Conservation (phyloP, 805 yeast genomes). For the Cyberlindnera euphorbiiphila region DNA sequence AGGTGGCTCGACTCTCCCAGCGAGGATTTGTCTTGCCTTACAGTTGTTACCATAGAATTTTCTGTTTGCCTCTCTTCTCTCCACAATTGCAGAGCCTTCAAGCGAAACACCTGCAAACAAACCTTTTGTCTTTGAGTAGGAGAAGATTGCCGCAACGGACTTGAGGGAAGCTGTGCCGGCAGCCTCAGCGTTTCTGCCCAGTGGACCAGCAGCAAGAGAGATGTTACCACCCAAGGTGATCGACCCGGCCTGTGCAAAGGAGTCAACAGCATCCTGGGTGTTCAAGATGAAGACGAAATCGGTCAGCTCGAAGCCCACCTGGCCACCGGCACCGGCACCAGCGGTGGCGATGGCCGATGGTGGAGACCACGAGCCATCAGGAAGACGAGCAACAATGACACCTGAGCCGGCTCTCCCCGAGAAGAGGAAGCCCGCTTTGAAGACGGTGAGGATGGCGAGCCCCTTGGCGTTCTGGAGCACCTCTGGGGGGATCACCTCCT, state of each 20-base stretch:
- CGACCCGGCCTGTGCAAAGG: constrained; percentile 92
- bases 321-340: constrained; percentile 99
- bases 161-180: constrained; percentile 90
- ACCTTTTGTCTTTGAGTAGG: constrained; percentile 95
- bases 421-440: constrained; percentile 93
- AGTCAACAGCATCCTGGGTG: constrained; percentile 81
- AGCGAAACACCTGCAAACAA: constrained; percentile 95
- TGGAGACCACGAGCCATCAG: constrained; percentile 96
- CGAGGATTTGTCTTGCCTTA: constrained; percentile 79
- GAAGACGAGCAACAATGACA: constrained; percentile 86
- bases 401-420: constrained; percentile 99
- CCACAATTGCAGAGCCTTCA: constrained; percentile 95
- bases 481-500: constrained; percentile 83
- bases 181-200: constrained; percentile 97
- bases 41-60: constrained; percentile 88
- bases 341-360: constrained; percentile 95
- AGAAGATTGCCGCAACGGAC: constrained; percentile 83
- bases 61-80: constrained; percentile 94
- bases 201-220: constrained; percentile 95
- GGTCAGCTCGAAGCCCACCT: constrained; percentile 92
- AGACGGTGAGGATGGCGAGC: constrained; percentile 84
- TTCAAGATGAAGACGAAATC: constrained; percentile 94
- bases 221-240: constrained; percentile 93
- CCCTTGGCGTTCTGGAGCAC: constrained; percentile 89
- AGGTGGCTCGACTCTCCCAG: constrained; percentile 90